Conservation (phyloP, 306 rosid genomes). For the Prunus persica region DNA sequence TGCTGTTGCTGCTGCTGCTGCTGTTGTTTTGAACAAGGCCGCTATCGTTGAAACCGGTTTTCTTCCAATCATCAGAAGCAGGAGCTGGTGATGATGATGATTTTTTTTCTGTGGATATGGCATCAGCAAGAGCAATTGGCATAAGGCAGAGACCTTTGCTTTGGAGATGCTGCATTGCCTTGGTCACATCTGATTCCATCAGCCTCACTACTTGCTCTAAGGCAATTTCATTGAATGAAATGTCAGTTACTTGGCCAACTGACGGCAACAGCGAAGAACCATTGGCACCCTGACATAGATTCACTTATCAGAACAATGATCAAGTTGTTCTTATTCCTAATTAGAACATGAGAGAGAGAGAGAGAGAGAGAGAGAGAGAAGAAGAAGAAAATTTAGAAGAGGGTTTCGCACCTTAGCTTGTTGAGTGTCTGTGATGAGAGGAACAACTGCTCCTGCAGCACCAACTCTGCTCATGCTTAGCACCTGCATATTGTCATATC, state of each 20-base stretch:
- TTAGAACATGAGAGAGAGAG: not conserved
- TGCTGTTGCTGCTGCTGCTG: constrained; percentile 14
- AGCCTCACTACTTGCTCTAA: constrained; percentile 22
- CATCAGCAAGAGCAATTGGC: constrained; percentile 29
- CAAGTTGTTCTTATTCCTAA: not conserved
- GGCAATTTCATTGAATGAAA: constrained; percentile 16
- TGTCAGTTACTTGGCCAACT: constrained; percentile 13
- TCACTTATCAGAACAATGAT: not conserved
- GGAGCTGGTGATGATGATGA: not conserved
- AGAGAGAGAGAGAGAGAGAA: not conserved
- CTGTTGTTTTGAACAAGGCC: not conserved
- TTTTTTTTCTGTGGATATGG: constrained; percentile 8
- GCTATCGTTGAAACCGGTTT: not conserved
- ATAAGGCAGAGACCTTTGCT: constrained; percentile 26
- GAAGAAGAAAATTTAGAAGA: not conserved
- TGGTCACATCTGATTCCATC: constrained; percentile 25
- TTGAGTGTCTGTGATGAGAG: constrained; percentile 15
- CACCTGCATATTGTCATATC: constrained; percentile 21
- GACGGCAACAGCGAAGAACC: constrained; percentile 1
- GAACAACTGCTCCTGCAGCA: constrained; percentile 17
- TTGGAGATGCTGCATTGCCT: constrained; percentile 32
- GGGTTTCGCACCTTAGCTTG: constrained; percentile 18
- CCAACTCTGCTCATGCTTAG: constrained; percentile 37
- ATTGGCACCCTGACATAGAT: constrained; percentile 10
- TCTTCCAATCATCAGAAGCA: constrained; percentile 1